Base-by-base conservation (phyloP, 2,329 filamentous ascomycete genomes). In the Colletotrichum trifolii region DNA sequence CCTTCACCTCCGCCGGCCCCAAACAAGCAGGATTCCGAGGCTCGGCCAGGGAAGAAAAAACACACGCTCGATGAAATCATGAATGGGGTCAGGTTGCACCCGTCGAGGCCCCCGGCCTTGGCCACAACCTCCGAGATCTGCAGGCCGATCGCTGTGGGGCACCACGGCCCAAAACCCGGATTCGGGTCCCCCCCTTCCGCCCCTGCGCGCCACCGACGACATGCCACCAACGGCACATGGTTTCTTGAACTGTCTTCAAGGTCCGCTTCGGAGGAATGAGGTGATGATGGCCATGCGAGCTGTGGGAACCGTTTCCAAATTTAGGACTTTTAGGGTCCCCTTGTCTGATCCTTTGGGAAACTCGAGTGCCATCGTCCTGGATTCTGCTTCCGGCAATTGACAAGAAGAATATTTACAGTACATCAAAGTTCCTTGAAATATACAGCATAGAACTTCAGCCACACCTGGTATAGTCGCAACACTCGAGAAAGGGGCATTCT, bases 101-200 rank as follows among this genome's bases (percentile, higher is more conserved):
- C 40, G 53, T 39, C 63, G 54, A 33, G 50, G 33, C 43, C 12
- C 17, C 17, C 15, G 17, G 58, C 12, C 53, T 48, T 54, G 46
- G 52, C 62, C 57, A 61, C 40, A 52, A 54, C 60, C 35, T 45
- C 42, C 15, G 63, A 66, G 63, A 66, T 66, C 63, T 56, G 42
- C 63, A 66, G 42, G 52, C 58, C 63, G 53, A 53, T 63, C 58
- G 36, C 36, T 62, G 46, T 46, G 59, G 50, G 62, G 50, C 17
- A 8, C 49, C 47, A 47, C 25, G 58, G 52, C 36, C 50, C 50
- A 56, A 34, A 49, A 57, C 52, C 62, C 62, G 62, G 62, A 65
- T 65, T 65, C 57, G 54, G 45, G 40, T 12, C 50, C 59, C 39
- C 13, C 13, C 13, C 45, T 17, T 48, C 43, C 35, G 25, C 42